phyloP scores from a whole-genome alignment of 2,329 filamentous ascomycete genomes.

The Aspergillus japonicus region DNA sequence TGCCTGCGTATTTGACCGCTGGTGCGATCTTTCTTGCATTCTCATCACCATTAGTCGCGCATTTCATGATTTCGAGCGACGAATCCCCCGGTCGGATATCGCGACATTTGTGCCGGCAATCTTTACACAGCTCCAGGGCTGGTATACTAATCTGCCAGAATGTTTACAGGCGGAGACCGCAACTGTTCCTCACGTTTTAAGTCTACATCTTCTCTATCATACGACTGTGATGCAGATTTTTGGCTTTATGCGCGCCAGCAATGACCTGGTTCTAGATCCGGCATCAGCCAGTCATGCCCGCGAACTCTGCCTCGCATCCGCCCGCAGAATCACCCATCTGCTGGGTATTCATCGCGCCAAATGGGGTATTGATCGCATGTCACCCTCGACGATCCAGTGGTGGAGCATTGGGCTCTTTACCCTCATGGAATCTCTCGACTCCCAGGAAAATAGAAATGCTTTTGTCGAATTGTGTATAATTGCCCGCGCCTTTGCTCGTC shows the following conservation, averaged over 20 bases:
- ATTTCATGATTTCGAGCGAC: constrained; percentile 19
- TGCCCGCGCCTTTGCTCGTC: constrained; percentile 24
- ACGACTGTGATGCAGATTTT: constrained; percentile 29
- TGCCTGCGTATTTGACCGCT: constrained; percentile 26
- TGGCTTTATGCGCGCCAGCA: constrained; percentile 23
- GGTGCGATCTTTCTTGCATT: constrained; percentile 25
- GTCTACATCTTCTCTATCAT: constrained; percentile 29
- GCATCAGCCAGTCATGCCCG: constrained; percentile 13
- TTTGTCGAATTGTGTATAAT: constrained; percentile 30
- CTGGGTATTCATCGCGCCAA: constrained; percentile 25
- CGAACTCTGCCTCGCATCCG: constrained; percentile 20
- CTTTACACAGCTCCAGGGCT: constrained; percentile 23
- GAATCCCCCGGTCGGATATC: constrained; percentile 12
- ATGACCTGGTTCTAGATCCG: constrained; percentile 2
- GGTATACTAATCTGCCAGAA: constrained; percentile 25
- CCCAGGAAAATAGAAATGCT: constrained; percentile 21
- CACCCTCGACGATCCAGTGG: constrained; percentile 28
- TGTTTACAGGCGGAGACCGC: constrained; percentile 25
- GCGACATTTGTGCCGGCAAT: constrained; percentile 16
- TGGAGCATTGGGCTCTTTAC: constrained; percentile 26
- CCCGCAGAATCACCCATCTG: constrained; percentile 24
- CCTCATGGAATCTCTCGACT: constrained; percentile 27
- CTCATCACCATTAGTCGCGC: constrained; percentile 19
- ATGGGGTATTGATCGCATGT: constrained; percentile 32
- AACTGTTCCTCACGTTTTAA: constrained; percentile 26